A percentile compares a stretch with the other conserved stretches of the same genome.
Conservation (phyloP, 2,329 filamentous ascomycete species). For the Penicillium sp. region DNA sequence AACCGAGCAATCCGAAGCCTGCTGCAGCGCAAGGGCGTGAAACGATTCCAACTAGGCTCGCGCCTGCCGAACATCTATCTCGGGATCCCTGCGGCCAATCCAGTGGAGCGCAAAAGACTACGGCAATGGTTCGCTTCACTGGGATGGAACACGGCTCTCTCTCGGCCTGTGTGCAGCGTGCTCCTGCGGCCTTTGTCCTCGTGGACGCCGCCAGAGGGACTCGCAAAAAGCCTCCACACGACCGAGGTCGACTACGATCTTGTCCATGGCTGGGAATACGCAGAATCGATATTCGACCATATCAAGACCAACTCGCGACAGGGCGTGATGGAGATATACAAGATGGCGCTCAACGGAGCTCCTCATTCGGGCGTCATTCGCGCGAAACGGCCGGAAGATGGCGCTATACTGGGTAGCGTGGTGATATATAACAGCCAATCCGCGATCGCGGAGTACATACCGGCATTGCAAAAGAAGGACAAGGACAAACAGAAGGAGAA, state of each 20-base stretch:
- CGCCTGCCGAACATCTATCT: conserved; percentile 81
- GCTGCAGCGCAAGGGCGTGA: conserved; percentile 65
- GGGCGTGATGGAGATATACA: conserved; percentile 76
- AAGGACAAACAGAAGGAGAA: background rate
- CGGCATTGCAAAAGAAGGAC: conserved; percentile 56
- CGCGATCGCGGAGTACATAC: conserved; percentile 64
- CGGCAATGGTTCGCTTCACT: conserved; percentile 84
- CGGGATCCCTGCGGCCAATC: conserved; percentile 70
- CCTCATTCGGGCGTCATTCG: conserved; percentile 76
- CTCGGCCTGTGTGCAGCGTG: conserved; percentile 66
- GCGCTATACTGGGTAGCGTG: conserved; percentile 70
- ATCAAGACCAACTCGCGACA: conserved; percentile 70
- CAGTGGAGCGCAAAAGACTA: conserved; percentile 56
- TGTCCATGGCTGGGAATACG: conserved; percentile 74
- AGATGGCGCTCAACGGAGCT: conserved; percentile 66
- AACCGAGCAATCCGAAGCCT: conserved; percentile 76
- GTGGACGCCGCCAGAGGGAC: conserved; percentile 73
- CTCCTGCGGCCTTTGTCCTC: conserved; percentile 65
- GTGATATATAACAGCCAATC: conserved; percentile 73
- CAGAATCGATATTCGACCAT: conserved; percentile 68
- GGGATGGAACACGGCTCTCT: conserved; percentile 74
- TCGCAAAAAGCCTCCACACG: conserved; percentile 68
- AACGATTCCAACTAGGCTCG: conserved; percentile 76
- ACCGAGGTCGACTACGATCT: conserved; percentile 77
- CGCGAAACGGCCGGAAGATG: conserved; percentile 67